Evolutionary conservation across 768 basidiomycete genomes (phyloP).

Genomic region (Tremella mesenterica): DNA sequence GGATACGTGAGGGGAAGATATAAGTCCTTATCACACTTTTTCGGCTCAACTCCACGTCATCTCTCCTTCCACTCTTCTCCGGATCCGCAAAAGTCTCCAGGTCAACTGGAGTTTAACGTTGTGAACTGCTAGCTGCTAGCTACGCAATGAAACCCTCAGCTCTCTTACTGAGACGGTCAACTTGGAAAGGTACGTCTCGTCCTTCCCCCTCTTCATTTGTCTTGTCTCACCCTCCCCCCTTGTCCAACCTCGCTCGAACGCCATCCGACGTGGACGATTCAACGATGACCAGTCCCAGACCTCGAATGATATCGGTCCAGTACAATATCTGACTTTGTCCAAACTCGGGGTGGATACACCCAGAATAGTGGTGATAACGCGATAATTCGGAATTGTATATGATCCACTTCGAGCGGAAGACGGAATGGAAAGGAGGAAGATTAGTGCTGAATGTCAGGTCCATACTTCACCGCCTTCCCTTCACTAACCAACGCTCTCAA

Average conservation of each 20-base stretch:
- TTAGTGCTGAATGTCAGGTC: slow-evolving; percentile 53
- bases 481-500: slow-evolving; percentile 70
- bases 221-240: not conserved
- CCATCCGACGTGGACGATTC: not conserved
- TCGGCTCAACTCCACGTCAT: too few relatives aligned
- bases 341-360: too few relatives aligned
- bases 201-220: not conserved
- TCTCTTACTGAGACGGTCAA: slow-evolving; percentile 38
- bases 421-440: too few relatives aligned
- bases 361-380: too few relatives aligned
- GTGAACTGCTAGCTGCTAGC: not conserved
- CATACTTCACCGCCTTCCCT: slow-evolving; percentile 88
- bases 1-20: too few relatives aligned
- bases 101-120: too few relatives aligned
- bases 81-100: too few relatives aligned
- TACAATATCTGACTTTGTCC: too few relatives aligned
- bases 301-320: too few relatives aligned
- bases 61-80: too few relatives aligned
- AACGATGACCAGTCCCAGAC: too few relatives aligned
- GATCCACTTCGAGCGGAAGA: not conserved
- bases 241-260: not conserved
- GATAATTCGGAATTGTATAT: not conserved
- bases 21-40: too few relatives aligned
- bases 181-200: slow-evolving; percentile 47
- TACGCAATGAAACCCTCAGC: slow-evolving; percentile 28